Evolutionary conservation across 176 grass and related monocot species (phyloP), one percentile per base, ranked within the genome.

Genomic region (Carex pumila): DNA sequence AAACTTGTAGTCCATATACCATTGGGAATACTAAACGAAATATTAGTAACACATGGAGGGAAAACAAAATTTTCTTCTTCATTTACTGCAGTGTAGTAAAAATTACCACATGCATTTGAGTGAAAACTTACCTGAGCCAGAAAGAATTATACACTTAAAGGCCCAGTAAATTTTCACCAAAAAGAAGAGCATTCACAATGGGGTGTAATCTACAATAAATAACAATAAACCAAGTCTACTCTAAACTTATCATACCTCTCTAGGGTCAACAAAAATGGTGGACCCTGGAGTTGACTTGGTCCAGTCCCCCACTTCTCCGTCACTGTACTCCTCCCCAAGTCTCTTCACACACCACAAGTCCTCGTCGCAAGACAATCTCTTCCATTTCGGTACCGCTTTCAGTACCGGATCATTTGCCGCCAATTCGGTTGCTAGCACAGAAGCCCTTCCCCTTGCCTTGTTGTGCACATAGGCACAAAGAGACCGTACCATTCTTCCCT

Each of bases 311-410:
- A 86, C 86, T 76, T 73, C 85, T 57, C 81, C 78, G 7, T 85
- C 85, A 65, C 78, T 85, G 75, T 81, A 85, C 39, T 80, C 91
- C 4, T 61, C 85, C 22, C 83, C 75, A 31, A 98, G 87, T 29
- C 89, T 88, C 83, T 98, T 95, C 76, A 92, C 87, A 82, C 96
- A 98, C 96, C 93, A 98, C 10, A 98, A 73, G 75, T 98, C 96
- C 68, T 98, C 93, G 0, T 87, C 79, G 71, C 91, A 90, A 10
- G 96, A 98, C 7, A 98, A 78, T 19, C 88, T 47, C 41, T 82
- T 90, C 96, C 96, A 98, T 85, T 88, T 91, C 65, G 96, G 96
- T 34, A 98, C 87, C 30, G 88, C 88, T 1, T 47, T 71, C 9
- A 89, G 76, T 56, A 95, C 80, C 14, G 96, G 93, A 73, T 98